Base-by-base conservation (phyloP, 768 basidiomycete species). In the Suillus paluster region DNA sequence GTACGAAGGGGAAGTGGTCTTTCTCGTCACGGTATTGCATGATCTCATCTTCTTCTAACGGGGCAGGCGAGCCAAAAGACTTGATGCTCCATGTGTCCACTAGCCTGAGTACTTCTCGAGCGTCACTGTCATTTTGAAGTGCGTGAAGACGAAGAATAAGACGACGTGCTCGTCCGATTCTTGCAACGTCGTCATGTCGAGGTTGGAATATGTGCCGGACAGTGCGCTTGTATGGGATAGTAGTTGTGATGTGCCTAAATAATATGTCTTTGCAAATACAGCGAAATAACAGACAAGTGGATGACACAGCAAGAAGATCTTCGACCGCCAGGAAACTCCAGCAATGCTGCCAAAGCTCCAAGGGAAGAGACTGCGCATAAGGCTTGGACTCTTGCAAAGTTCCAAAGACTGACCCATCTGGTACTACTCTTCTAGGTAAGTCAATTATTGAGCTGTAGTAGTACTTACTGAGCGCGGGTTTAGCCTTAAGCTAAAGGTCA, bases 321-420 rank as follows among this genome's bases (percentile, higher is more conserved):
- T 53, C 12, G 3, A 34, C n/a, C 30, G 2, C 49, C 30, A 50
- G 49, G 1, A 50, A 50, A 50, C 49, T 50, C 30, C 19, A 50
- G 27, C 49, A 50, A 30, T 50, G 5, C 5, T 33, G 19, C 49
- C 49, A 50, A 50, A 50, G 49, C n/a, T 50, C 49, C 5, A 27
- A 27, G 2, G 49, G 49, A 50, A 50, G 30, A 19, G 9, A 49
- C 17, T 1, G 17, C 15, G 49, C 7, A 33, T 30, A 7, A n/a
- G n/a, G n/a, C 5, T 33, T 50, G 19, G 30, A 5, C n/a, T n/a
- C 27, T 11, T 50, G 27, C 11, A 33, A 33, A 14, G 17, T 30
- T 50, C 30, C 49, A n/a, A 50, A n/a, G 30, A 50, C 11, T 50
- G 49, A 12, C 49, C 49, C 49, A 50, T 50, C 14, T 45, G 21